Conservation (phyloP, 257 asterid genomes). For the Orobanche coerulescens region DNA sequence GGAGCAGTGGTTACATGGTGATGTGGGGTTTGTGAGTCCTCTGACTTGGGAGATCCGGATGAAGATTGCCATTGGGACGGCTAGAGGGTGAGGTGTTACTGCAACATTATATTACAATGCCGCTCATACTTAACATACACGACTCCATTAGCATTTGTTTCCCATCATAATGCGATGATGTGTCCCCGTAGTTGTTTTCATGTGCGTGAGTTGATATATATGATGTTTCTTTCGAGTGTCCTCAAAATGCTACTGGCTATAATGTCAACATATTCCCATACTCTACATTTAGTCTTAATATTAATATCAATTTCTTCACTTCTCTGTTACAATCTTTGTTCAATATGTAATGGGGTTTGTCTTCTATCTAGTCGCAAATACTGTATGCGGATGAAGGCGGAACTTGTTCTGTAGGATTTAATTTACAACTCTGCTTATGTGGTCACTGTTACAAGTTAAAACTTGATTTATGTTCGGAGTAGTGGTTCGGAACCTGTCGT, state of each 20-base stretch:
- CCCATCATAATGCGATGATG: background rate
- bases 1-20: slow-evolving; percentile 99
- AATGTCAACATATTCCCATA: background rate
- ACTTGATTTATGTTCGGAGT: background rate
- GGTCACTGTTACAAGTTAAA: background rate
- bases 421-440: background rate
- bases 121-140: background rate
- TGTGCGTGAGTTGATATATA: background rate
- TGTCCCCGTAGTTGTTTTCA: background rate
- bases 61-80: slow-evolving; percentile 88
- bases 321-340: background rate
- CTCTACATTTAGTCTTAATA: background rate
- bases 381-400: background rate
- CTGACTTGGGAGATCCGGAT: slow-evolving; percentile 91
- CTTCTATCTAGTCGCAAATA: background rate
- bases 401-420: background rate
- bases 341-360: background rate
- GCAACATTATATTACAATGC: background rate
- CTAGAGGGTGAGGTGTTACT: slow-evolving; percentile 64
- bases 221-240: background rate
- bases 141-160: background rate
- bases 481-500: background rate
- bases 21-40: slow-evolving; percentile 84
- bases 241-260: background rate
- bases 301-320: background rate